Conservation (phyloP, 306 rosid genomes). For the Biancaea sappan region DNA sequence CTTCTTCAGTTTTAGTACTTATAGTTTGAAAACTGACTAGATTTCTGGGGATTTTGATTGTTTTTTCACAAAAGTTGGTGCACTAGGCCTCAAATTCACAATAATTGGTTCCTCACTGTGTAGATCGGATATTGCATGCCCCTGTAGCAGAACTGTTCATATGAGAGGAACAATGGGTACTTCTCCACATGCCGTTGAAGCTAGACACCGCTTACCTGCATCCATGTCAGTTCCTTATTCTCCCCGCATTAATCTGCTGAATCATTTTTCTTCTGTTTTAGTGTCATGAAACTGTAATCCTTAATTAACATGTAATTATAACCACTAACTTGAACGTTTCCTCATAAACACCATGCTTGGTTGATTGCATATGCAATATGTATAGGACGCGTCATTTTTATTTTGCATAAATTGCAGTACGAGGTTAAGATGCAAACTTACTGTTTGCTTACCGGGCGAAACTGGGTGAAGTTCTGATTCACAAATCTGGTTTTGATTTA, state of each 20-base stretch:
- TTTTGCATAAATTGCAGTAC: not conserved
- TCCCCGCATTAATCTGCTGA: not conserved
- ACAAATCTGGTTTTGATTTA: not conserved
- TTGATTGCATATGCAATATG: too few species aligned
- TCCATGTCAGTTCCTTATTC: conserved; percentile 58
- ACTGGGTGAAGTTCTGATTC: not conserved
- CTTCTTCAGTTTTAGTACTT: not conserved
- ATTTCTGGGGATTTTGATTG: not conserved
- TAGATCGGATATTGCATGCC: conserved; percentile 50
- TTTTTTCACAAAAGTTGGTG: not conserved
- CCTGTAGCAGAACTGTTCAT: conserved; percentile 32
- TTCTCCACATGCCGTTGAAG: conserved; percentile 63
- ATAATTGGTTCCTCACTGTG: not conserved
- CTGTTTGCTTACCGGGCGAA: not conserved
- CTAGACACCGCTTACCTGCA: conserved; percentile 66
- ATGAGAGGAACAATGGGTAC: conserved; percentile 72
- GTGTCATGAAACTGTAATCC: conserved; percentile 2
- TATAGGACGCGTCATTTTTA: not conserved
- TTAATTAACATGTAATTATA: not conserved
- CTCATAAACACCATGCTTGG: not conserved
- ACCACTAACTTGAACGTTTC: not conserved
- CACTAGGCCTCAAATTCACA: not conserved
- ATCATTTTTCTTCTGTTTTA: not conserved
- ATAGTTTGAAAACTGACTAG: not conserved
- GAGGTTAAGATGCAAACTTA: conserved; percentile 13